Evolutionary conservation across 768 basidiomycete species (phyloP).

Genomic region (Leucogyrophana mollusca): DNA sequence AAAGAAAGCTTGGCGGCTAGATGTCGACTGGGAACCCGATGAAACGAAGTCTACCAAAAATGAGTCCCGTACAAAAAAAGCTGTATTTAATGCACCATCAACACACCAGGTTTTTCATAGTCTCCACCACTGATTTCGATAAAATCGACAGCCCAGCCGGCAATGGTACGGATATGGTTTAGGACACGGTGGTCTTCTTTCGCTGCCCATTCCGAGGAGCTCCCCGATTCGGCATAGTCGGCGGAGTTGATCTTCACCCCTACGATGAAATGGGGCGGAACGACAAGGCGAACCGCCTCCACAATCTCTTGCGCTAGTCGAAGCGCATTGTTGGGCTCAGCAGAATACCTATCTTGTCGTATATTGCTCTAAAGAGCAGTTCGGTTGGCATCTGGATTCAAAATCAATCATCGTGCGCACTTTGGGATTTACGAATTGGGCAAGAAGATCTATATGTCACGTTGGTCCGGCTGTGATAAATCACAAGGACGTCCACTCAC

Average conservation of each 20-base stretch:
- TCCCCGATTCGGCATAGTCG: constrained; percentile 54
- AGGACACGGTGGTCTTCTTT: constrained; percentile 43
- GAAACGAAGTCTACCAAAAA: constrained; percentile 44
- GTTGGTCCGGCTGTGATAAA: neutral
- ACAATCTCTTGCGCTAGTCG: constrained; percentile 58
- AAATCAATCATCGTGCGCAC: constrained; percentile 29
- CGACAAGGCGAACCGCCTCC: constrained; percentile 48
- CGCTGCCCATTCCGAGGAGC: constrained; percentile 29
- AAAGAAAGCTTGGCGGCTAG: constrained; percentile 71
- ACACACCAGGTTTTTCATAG: constrained; percentile 74
- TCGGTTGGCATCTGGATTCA: constrained; percentile 16
- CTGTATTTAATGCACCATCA: constrained; percentile 13
- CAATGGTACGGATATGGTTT: constrained; percentile 58
- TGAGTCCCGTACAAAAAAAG: neutral
- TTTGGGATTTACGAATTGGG: constrained; percentile 76
- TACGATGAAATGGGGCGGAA: constrained; percentile 61
- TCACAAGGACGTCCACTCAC: constrained; percentile 41
- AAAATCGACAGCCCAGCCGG: constrained; percentile 72
- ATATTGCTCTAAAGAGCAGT: constrained; percentile 40
- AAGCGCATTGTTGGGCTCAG: constrained; percentile 41
- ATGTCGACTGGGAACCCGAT: constrained; percentile 16
- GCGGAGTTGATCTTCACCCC: constrained; percentile 81
- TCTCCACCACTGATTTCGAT: constrained; percentile 88
- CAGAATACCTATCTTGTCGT: constrained; percentile 62
- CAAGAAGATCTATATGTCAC: constrained; percentile 60